Percentiles rank a stretch among this genome's conserved stretches.
Evolutionary conservation across 2,329 filamentous ascomycete genomes (phyloP).

Genomic region (Achaetomium macrosporum): DNA sequence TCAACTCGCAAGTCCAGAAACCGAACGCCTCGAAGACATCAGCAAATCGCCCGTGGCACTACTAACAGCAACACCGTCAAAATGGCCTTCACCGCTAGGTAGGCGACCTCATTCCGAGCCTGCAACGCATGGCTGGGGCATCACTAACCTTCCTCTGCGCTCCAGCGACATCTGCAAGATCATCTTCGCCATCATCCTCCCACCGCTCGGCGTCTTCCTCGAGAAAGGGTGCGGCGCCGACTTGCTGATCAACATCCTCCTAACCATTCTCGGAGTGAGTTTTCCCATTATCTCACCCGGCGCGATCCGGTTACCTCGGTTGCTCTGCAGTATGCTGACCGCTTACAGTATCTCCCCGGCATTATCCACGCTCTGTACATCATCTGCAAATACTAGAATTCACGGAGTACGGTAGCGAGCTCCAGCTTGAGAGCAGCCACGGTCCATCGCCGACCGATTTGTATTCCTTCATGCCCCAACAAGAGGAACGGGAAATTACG

Average conservation of each 20-base stretch:
- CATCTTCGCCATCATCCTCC: slow-evolving; percentile 83
- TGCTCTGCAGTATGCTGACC: slow-evolving; percentile 5
- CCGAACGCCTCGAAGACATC: not conserved
- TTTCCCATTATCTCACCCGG: not conserved
- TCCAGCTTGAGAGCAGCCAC: not conserved
- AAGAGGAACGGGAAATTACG: not conserved
- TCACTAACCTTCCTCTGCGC: not conserved
- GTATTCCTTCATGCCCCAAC: not conserved
- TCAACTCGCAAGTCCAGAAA: too few relatives aligned
- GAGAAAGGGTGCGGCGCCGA: slow-evolving; percentile 85
- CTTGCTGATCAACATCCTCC: slow-evolving; percentile 85
- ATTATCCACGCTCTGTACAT: slow-evolving; percentile 95
- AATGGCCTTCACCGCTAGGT: slow-evolving; percentile 57
- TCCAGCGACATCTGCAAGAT: slow-evolving; percentile 56
- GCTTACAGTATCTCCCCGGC: slow-evolving; percentile 56
- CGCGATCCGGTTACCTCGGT: not conserved
- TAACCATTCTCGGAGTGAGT: slow-evolving; percentile 63
- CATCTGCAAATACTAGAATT: slow-evolving; percentile 78
- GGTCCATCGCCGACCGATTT: too few relatives aligned
- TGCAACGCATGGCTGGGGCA: not conserved
- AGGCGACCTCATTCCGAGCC: not conserved
- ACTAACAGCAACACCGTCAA: slow-evolving; percentile 27
- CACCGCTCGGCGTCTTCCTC: slow-evolving; percentile 88
- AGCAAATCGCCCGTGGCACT: not conserved
- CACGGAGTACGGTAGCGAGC: not conserved